Evolutionary conservation across 129 eudicot genomes (phyloP).

Genomic region (Flaveria ramosissima): DNA sequence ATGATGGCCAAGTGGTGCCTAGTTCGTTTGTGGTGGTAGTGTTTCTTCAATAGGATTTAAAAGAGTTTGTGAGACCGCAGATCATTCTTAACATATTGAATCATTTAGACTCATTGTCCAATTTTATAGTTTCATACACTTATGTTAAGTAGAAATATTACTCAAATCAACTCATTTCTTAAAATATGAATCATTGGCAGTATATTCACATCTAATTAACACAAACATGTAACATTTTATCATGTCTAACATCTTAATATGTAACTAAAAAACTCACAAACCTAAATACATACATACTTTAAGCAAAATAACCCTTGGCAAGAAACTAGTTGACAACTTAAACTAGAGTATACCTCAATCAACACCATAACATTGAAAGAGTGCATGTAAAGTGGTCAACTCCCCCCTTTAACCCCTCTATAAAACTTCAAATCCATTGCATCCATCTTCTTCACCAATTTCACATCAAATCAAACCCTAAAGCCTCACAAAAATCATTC

Average conservation of each 20-base stretch:
- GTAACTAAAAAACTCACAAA: background rate
- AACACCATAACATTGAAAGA: slow-evolving; percentile 33
- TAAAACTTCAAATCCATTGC: slow-evolving; percentile 23
- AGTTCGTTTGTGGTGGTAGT: too few relatives aligned
- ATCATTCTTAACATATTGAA: too few relatives aligned
- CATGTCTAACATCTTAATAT: too few relatives aligned
- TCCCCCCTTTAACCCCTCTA: slow-evolving; percentile 31
- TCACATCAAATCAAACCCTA: slow-evolving; percentile 9
- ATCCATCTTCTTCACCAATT: slow-evolving; percentile 22
- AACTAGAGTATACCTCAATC: slow-evolving; percentile 29
- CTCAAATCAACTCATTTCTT: too few relatives aligned
- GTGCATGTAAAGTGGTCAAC: slow-evolving; percentile 41
- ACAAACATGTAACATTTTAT: background rate
- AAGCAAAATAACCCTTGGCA: background rate
- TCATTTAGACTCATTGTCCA: too few relatives aligned
- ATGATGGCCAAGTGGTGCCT: too few relatives aligned
- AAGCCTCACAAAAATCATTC: background rate
- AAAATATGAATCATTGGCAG: too few relatives aligned
- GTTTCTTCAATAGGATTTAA: too few relatives aligned
- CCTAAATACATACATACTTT: background rate
- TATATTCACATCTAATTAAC: too few relatives aligned
- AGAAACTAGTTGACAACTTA: slow-evolving; percentile 33
- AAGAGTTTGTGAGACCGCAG: too few relatives aligned
- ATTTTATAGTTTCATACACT: too few relatives aligned
- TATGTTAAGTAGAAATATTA: too few relatives aligned